Percentiles rank a stretch among this genome's conserved stretches.
phyloP scores from a whole-genome alignment of 116 monocot genomes.

The Papilionanthe hybrid region DNA sequence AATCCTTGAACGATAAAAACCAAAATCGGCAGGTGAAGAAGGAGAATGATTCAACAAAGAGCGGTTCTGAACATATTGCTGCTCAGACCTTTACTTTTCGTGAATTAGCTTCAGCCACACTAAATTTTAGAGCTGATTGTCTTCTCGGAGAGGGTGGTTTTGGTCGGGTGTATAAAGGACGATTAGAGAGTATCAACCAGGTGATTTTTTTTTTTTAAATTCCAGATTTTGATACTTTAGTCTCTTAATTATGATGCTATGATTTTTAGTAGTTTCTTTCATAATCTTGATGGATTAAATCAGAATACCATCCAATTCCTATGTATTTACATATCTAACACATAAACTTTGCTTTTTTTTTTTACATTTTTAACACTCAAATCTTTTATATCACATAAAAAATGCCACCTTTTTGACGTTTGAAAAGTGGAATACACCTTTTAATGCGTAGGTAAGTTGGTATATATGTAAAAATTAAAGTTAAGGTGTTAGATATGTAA shows the following conservation, averaged over 20 bases:
- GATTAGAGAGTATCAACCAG: constrained; percentile 52
- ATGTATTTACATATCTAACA: no score
- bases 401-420: no score
- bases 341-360: no score
- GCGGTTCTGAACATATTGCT: constrained; percentile 33
- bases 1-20: constrained; percentile 22
- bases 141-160: constrained; percentile 76
- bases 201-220: constrained; percentile 17
- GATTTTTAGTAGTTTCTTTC: no score
- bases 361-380: no score
- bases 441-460: no score
- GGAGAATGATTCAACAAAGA: constrained; percentile 6
- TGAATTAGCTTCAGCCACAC: constrained; percentile 61
- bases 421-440: no score
- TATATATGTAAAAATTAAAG: no score
- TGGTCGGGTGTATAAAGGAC: constrained; percentile 76
- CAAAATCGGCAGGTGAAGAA: constrained; percentile 11
- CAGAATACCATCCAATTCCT: no score
- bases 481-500: no score
- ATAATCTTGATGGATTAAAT: no score
- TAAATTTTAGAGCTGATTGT: constrained; percentile 52
- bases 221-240: background rate
- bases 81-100: constrained; percentile 50
- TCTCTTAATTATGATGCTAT: background rate
- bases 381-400: no score